These are phyloP conservation scores for Globisporangium solare DNA, from an alignment of 352 stramenopile genomes.

Conservation along the genomic window DNA sequence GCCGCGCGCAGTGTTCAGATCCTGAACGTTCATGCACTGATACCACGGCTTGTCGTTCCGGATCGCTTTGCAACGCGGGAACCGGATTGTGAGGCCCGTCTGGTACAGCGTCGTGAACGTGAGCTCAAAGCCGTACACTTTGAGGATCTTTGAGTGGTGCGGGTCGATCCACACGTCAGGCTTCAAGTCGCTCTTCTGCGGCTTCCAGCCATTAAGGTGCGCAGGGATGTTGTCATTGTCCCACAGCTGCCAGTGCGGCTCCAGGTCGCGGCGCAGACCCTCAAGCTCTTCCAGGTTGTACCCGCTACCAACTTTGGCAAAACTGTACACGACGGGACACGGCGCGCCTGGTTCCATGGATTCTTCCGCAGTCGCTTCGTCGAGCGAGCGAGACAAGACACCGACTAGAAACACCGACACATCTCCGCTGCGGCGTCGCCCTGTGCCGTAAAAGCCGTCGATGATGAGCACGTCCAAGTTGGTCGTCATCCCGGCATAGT, in stretches of 20 bases:
- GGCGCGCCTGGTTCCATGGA: conserved; percentile 40
- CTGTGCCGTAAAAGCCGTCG: conserved; percentile 77
- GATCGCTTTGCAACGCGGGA: conserved; percentile 77
- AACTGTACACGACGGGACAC: conserved; percentile 70
- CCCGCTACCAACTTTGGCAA: conserved; percentile 78
- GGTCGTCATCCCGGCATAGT: conserved; percentile 85
- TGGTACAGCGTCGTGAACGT: conserved; percentile 79
- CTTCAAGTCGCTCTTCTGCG: conserved; percentile 64
- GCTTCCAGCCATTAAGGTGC: conserved; percentile 77
- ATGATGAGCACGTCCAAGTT: conserved; percentile 79
- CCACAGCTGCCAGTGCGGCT: conserved; percentile 76
- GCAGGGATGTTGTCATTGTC: conserved; percentile 58
- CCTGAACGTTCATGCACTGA: conserved; percentile 72
- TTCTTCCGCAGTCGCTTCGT: conserved; percentile 41
- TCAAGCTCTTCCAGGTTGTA: conserved; percentile 81
- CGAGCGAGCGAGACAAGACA: conserved; percentile 53
- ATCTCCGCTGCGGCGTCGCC: conserved; percentile 64
- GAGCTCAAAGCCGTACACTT: conserved; percentile 85
- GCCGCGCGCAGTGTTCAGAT: conserved; percentile 61
- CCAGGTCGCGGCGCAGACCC: conserved; percentile 65
- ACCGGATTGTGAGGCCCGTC: conserved; percentile 75
- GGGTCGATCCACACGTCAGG: conserved; percentile 84
- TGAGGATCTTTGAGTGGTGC: conserved; percentile 74
- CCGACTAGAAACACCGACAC: conserved; percentile 81
- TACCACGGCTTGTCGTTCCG: conserved; percentile 82